phyloP scores from a whole-genome alignment of 345 rosid species.

The Garcia nutans region DNA sequence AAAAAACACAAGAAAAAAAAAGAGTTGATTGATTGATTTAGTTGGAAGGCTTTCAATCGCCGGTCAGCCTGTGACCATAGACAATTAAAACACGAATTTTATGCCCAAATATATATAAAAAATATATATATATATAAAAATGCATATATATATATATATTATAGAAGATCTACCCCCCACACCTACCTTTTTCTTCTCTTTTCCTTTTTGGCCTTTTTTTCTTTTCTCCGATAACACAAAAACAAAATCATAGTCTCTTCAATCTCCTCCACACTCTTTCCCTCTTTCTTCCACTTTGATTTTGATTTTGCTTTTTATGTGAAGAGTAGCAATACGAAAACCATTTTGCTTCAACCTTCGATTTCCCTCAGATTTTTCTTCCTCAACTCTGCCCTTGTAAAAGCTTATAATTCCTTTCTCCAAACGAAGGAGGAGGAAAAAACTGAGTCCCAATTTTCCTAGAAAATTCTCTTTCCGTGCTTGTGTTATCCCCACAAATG shows the following conservation, averaged over 20 bases:
- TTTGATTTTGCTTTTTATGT: not conserved
- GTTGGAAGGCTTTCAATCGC: too few species aligned
- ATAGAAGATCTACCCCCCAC: too few species aligned
- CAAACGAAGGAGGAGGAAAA: conserved; percentile 22
- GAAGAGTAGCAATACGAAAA: not conserved
- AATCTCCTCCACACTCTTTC: conserved; percentile 11
- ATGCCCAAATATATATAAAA: too few species aligned
- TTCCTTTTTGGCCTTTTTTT: not conserved
- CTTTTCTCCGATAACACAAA: not conserved
- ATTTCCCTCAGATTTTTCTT: not conserved
- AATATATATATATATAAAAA: too few species aligned
- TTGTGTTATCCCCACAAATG: conserved; percentile 34
- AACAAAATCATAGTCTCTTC: not conserved
- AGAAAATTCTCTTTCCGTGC: conserved; percentile 39
- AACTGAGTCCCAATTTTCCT: not conserved
- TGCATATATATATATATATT: too few species aligned
- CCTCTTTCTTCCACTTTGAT: too few species aligned
- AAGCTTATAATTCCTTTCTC: conserved; percentile 13
- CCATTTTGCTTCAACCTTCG: not conserved
- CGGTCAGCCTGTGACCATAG: too few species aligned
- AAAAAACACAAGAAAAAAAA: too few species aligned
- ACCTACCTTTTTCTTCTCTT: not conserved
- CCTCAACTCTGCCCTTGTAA: conserved; percentile 16
- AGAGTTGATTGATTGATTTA: too few species aligned
- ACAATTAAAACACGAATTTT: too few species aligned